These are phyloP conservation scores for Citropsis articulata DNA, from an alignment of 345 rosid species.

Conservation along the genomic window DNA sequence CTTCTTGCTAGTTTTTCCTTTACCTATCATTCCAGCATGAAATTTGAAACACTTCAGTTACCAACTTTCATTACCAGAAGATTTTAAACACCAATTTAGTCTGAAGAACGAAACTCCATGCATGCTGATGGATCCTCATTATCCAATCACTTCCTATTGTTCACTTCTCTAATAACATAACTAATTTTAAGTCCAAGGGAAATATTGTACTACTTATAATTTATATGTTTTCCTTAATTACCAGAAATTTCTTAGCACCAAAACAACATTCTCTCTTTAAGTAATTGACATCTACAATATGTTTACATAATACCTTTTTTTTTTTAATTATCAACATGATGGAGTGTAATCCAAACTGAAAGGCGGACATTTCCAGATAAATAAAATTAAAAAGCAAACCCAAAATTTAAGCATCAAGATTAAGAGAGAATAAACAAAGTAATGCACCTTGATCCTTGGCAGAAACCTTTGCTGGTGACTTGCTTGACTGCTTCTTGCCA, in stretches of 20 bases:
- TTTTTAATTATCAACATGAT: not conserved
- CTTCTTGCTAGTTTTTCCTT: conserved; percentile 65
- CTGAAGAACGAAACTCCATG: not conserved
- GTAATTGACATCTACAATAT: not conserved
- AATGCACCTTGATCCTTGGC: conserved; percentile 64
- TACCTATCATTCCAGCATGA: conserved; percentile 33
- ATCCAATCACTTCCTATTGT: not conserved
- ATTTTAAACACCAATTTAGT: not conserved
- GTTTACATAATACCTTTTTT: not conserved
- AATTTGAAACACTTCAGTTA: not conserved
- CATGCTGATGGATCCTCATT: not conserved
- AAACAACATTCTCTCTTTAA: not conserved
- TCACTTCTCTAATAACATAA: not conserved
- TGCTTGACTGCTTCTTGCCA: conserved; percentile 56
- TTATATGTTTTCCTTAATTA: not conserved
- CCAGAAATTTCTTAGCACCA: not conserved
- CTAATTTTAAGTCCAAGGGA: not conserved
- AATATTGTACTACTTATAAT: not conserved
- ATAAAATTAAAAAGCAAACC: not conserved
- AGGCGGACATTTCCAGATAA: not conserved
- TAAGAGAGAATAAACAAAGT: conserved; percentile 4
- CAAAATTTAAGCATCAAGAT: not conserved
- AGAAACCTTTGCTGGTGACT: conserved; percentile 45
- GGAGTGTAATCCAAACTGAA: not conserved
- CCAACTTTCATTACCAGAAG: not conserved